A percentile compares a stretch with the other conserved stretches of the same genome.
Evolutionary conservation across 2,329 filamentous ascomycete species (phyloP).

Genomic region (Aspergillus latus): DNA sequence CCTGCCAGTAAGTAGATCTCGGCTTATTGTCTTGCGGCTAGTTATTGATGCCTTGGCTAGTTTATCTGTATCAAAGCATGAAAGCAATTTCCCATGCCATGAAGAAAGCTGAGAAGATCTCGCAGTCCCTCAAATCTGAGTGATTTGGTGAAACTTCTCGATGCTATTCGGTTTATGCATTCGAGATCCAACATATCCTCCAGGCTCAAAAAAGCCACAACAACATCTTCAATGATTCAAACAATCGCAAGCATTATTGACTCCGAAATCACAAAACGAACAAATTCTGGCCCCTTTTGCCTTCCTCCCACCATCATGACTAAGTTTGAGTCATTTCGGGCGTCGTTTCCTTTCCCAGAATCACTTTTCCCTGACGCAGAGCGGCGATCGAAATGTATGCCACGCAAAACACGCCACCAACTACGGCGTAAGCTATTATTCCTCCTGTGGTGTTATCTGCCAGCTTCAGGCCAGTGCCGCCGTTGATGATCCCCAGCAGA

Average conservation of each 20-base stretch:
- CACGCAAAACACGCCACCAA: conserved; percentile 13
- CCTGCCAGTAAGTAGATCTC: conserved; percentile 51
- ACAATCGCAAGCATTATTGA: background rate
- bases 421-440: conserved; percentile 16
- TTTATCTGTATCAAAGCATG: conserved; percentile 32
- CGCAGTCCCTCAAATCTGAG: conserved; percentile 28
- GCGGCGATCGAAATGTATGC: conserved; percentile 5
- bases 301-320: background rate
- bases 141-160: conserved; percentile 9
- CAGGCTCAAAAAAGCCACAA: background rate
- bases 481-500: conserved; percentile 53
- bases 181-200: background rate
- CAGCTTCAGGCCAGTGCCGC: conserved; percentile 49
- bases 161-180: background rate
- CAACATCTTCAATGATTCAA: background rate
- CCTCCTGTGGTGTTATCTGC: conserved; percentile 33
- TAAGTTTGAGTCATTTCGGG: background rate
- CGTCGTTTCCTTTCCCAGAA: conserved; percentile 5
- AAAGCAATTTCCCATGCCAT: conserved; percentile 32
- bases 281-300: background rate
- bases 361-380: conserved; percentile 5
- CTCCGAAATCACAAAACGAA: background rate
- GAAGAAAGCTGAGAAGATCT: conserved; percentile 22
- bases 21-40: background rate
- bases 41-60: background rate